phyloP scores from a whole-genome alignment of 768 basidiomycete species.

The Mrakia blollopis region DNA sequence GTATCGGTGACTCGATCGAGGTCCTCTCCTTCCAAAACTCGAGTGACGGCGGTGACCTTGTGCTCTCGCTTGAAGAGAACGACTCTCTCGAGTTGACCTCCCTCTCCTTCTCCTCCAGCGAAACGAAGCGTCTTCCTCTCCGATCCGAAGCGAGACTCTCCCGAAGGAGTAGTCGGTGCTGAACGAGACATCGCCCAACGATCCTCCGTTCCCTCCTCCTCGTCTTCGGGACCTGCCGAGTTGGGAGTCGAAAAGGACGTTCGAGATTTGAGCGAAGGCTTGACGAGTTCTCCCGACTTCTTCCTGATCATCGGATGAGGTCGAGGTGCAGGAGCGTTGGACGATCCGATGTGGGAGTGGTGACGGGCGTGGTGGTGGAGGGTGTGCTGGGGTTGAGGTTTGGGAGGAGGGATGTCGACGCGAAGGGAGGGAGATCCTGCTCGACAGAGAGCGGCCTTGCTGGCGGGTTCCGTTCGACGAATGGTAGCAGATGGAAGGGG shows the following conservation, averaged over 20 bases:
- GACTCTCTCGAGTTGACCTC: slow-evolving; percentile 19
- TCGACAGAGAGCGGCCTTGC: slow-evolving; percentile 3
- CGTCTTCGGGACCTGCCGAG: slow-evolving; percentile 17
- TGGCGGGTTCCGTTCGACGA: neutral
- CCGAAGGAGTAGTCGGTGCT: slow-evolving; percentile 21
- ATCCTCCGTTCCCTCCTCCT: slow-evolving; percentile 3
- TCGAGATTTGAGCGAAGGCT: slow-evolving; percentile 79
- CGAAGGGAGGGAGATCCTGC: slow-evolving; percentile 18
- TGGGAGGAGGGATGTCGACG: slow-evolving; percentile 25
- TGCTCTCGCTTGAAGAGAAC: slow-evolving; percentile 31
- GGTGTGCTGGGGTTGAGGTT: neutral
- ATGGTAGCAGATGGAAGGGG: neutral
- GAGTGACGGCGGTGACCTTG: slow-evolving; percentile 30
- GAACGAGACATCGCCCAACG: slow-evolving; percentile 8
- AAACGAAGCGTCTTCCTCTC: slow-evolving; percentile 22
- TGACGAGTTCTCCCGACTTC: slow-evolving; percentile 89
- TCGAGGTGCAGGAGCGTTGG: neutral
- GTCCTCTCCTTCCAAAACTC: slow-evolving; percentile 29
- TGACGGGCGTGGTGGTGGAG: slow-evolving; percentile 1
- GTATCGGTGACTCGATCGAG: slow-evolving; percentile 28
- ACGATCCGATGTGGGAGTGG: slow-evolving; percentile 12
- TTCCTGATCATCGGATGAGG: slow-evolving; percentile 62
- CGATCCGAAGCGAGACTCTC: neutral
- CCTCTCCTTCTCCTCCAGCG: slow-evolving; percentile 27
- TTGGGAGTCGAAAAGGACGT: slow-evolving; percentile 47